These are phyloP conservation scores for Penicillium angulare DNA, from an alignment of 495 filamentous ascomycete species.

Conservation along the genomic window DNA sequence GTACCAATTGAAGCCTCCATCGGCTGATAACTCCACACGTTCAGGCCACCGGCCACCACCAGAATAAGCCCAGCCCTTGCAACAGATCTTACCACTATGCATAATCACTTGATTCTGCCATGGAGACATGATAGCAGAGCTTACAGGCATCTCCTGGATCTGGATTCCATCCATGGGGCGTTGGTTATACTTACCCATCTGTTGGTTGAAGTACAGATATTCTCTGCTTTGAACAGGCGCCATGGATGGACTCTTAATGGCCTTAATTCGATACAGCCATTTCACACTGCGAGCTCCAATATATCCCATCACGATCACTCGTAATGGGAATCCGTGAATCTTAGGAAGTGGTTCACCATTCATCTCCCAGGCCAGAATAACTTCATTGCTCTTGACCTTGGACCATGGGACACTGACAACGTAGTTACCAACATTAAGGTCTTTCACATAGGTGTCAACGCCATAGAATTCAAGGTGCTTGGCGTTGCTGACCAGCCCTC, in stretches of 20 bases:
- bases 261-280: slow-evolving; percentile 42
- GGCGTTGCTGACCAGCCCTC: slow-evolving; percentile 52
- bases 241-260: slow-evolving; percentile 37
- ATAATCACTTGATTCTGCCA: slow-evolving; percentile 31
- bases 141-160: slow-evolving; percentile 53
- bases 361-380: slow-evolving; percentile 70
- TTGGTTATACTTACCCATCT: slow-evolving; percentile 32
- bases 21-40: slow-evolving; percentile 43
- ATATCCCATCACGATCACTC: slow-evolving; percentile 61
- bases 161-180: slow-evolving; percentile 34
- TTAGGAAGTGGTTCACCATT: slow-evolving; percentile 64
- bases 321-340: slow-evolving; percentile 63
- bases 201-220: slow-evolving; percentile 48
- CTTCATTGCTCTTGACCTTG: slow-evolving; percentile 64
- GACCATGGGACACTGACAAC: slow-evolving; percentile 60
- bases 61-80: slow-evolving; percentile 47
- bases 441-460: slow-evolving; percentile 68
- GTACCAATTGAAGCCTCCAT: slow-evolving; percentile 44
- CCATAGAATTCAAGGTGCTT: slow-evolving; percentile 64
- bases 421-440: slow-evolving; percentile 60
- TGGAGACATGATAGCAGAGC: slow-evolving; percentile 43
- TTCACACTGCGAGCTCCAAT: slow-evolving; percentile 49
- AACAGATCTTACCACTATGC: slow-evolving; percentile 32
- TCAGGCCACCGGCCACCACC: slow-evolving; percentile 47
- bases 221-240: slow-evolving; percentile 45